phyloP scores from a whole-genome alignment of 176 grass and related monocot genomes.

The Ananas comosus region DNA sequence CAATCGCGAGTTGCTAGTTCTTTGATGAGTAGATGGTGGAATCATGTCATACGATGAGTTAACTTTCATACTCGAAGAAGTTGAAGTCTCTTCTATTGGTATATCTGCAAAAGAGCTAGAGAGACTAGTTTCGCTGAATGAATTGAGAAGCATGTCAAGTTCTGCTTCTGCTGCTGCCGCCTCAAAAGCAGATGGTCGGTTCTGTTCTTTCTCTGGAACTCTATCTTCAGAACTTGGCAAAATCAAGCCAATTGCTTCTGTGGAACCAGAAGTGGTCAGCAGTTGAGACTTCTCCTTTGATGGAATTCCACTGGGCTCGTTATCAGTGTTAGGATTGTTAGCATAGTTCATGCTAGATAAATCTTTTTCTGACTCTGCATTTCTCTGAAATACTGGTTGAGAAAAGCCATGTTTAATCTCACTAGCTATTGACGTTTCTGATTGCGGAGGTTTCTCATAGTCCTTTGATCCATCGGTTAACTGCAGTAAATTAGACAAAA shows the following conservation, averaged over 20 bases:
- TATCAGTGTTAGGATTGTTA: constrained; percentile 8
- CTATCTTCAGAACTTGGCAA: not conserved
- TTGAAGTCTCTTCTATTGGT: constrained; percentile 3
- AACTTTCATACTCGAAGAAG: not conserved
- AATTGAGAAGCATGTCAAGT: constrained; percentile 61
- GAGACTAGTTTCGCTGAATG: constrained; percentile 40
- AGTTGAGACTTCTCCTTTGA: constrained; percentile 20
- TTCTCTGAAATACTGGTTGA: constrained; percentile 7
- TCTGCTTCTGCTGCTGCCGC: constrained; percentile 44
- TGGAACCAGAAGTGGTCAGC: constrained; percentile 2
- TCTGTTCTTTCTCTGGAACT: constrained; percentile 16
- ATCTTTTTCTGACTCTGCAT: constrained; percentile 7
- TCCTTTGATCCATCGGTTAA: constrained; percentile 24
- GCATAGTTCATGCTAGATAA: constrained; percentile 1
- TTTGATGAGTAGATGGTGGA: not conserved
- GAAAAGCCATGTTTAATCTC: constrained; percentile 14
- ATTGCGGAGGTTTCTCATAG: constrained; percentile 22
- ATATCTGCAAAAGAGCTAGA: constrained; percentile 28
- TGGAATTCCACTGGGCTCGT: constrained; percentile 6
- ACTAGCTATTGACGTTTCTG: constrained; percentile 10
- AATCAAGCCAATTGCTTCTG: constrained; percentile 10
- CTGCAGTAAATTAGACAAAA: constrained; percentile 12
- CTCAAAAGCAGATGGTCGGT: constrained; percentile 19
- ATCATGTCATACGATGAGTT: constrained; percentile 5
- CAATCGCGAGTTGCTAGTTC: not conserved